These are phyloP conservation scores for Vigna angularis DNA, from an alignment of 306 rosid genomes.

Conservation along the genomic window DNA sequence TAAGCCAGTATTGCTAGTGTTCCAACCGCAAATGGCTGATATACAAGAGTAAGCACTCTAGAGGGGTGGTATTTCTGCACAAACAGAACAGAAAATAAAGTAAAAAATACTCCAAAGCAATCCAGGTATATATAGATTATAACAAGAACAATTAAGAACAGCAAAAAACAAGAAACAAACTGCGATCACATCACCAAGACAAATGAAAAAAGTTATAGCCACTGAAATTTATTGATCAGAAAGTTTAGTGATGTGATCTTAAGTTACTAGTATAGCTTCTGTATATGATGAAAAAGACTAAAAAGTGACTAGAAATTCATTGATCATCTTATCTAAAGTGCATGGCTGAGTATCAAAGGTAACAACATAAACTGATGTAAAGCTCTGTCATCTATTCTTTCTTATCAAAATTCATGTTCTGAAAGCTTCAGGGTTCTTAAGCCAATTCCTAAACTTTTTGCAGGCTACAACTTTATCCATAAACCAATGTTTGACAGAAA, in stretches of 20 bases:
- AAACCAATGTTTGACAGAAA: background rate
- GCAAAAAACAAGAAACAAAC: conserved; percentile 2
- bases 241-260: conserved; percentile 3
- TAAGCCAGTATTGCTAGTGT: conserved; percentile 63
- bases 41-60: conserved; percentile 82
- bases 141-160: conserved; percentile 20
- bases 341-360: background rate
- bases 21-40: conserved; percentile 87
- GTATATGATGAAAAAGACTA: background rate
- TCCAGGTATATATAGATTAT: background rate
- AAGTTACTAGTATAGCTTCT: background rate
- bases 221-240: background rate
- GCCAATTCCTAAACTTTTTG: conserved; percentile 14
- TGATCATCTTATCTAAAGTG: background rate
- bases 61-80: conserved; percentile 80
- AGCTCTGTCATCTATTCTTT: conserved; percentile 6
- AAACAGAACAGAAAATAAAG: conserved; percentile 23
- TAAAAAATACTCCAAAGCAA: background rate
- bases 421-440: background rate
- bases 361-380: too few species aligned
- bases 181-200: background rate
- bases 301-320: background rate
- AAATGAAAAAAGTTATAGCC: background rate
- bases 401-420: conserved; percentile 7
- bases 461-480: background rate